Base-by-base conservation (phyloP, 345 rosid species). In the Ailanthus altissimus region DNA sequence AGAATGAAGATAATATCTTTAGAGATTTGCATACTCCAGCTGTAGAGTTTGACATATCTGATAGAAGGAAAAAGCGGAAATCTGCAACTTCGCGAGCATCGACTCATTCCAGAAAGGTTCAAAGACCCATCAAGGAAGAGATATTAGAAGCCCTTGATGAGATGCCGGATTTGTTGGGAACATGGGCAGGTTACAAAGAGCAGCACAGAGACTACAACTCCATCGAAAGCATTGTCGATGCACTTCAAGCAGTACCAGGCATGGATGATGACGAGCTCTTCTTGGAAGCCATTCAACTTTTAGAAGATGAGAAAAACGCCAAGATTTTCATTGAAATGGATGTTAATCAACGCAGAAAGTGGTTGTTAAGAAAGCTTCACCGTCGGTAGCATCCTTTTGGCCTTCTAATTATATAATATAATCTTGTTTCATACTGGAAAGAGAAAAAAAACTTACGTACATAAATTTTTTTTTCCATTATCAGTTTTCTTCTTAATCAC, bases 251-350 rank as follows among this genome's bases (percentile, higher is more conserved):
- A 49, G 74, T 86, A 62, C 88, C 86, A 2, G 88, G 74, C 45
- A 84, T 84, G 89, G 83, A 86, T 8, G 88, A 86, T 6, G 91
- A 84, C 1, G 89, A 79, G 76, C 84, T 83, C 63, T 86, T 86
- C 78, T 77, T 86, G 76, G 89, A 88, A 63, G 86, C 91, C 21
- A 83, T 85, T 75, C 73, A 80, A 69, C 84, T 86, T 47, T 79
- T 84, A 4, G 91, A 86, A 74, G 82, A 86, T 28, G 89, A 86
- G 80, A 79, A 47, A 60, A 86, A 75, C 9, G 86, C 84, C 4
- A 63, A 74, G 76, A 74, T 74, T 64, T 86, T 88, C 70, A 77
- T 86, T 54, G 77, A 77, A 26, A 86, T 88, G 89, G 83, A 86
- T 61, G 83, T 82, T 23, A 59, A 64, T 58, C 78, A 64, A 20